phyloP scores from a whole-genome alignment of 164 flowering plant species.

The Magnolia sinica region DNA sequence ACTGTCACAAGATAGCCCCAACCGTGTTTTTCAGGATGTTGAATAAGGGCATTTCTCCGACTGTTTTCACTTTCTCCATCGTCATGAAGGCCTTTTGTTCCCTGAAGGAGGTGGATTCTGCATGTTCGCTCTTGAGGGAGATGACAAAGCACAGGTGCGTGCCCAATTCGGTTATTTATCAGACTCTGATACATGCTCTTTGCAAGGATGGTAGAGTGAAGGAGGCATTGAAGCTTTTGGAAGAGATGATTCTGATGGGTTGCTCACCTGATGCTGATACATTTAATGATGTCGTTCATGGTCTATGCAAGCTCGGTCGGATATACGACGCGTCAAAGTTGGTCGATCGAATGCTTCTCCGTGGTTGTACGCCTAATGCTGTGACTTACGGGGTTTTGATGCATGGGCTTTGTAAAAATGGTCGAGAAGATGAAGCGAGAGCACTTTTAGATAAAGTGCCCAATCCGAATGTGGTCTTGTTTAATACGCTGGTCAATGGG shows the following conservation, averaged over 20 bases:
- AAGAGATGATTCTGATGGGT: conserved; percentile 90
- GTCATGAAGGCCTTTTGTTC: conserved; percentile 78
- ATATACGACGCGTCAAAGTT: conserved; percentile 68
- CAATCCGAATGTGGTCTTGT: conserved; percentile 49
- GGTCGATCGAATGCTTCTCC: conserved; percentile 76
- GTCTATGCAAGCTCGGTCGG: conserved; percentile 55
- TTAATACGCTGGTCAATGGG: conserved; percentile 75
- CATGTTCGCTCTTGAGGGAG: conserved; percentile 68
- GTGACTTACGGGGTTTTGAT: conserved; percentile 69
- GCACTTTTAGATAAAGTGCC: conserved; percentile 56
- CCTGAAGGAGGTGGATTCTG: conserved; percentile 69
- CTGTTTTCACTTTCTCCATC: conserved; percentile 58
- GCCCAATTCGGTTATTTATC: conserved; percentile 75
- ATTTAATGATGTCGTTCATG: conserved; percentile 64
- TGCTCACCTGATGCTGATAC: conserved; percentile 76
- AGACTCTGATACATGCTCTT: conserved; percentile 74
- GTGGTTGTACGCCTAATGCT: conserved; percentile 63
- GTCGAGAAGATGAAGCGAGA: conserved; percentile 70
- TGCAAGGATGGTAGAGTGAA: conserved; percentile 47
- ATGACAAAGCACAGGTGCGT: conserved; percentile 92
- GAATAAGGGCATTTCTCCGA: conserved; percentile 61
- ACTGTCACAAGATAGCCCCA: conserved; percentile 58
- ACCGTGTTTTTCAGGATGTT: conserved; percentile 76
- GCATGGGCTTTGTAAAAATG: conserved; percentile 61
- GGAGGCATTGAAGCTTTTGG: conserved; percentile 67